Conservation (phyloP, 345 rosid species). For the Pseudoturritis turrita region DNA sequence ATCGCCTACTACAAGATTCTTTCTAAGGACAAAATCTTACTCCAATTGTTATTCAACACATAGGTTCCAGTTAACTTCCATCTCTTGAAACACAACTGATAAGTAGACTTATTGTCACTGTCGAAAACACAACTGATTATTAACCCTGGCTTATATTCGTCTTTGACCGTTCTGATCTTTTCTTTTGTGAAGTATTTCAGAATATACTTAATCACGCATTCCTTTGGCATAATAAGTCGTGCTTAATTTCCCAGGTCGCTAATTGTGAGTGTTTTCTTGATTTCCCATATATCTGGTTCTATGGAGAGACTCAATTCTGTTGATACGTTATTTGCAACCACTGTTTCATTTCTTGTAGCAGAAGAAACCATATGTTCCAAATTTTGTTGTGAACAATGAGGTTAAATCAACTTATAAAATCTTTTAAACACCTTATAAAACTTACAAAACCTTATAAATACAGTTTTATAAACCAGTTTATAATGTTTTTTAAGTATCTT, state of each 20-base stretch:
- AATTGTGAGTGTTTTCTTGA: background rate
- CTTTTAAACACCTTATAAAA: too few relatives aligned
- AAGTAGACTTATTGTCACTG: too few relatives aligned
- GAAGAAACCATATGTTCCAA: too few relatives aligned
- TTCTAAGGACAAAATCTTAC: background rate
- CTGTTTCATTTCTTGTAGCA: too few relatives aligned
- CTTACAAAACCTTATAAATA: too few relatives aligned
- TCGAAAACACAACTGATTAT: too few relatives aligned
- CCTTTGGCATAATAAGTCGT: background rate
- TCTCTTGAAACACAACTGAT: background rate
- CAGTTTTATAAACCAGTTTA: too few relatives aligned
- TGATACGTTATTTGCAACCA: background rate
- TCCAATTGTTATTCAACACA: background rate
- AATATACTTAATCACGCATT: background rate
- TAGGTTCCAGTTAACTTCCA: background rate
- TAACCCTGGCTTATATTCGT: background rate
- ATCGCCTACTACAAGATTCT: background rate
- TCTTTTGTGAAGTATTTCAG: background rate
- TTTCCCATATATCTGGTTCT: background rate
- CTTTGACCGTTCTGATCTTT: background rate
- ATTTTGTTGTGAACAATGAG: too few relatives aligned
- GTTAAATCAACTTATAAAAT: too few relatives aligned
- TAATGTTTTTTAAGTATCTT: too few relatives aligned
- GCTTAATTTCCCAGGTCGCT: background rate
- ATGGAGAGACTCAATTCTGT: background rate